These are phyloP conservation scores for Cucumis hystrix DNA, from an alignment of 306 rosid species.

Conservation along the genomic window DNA sequence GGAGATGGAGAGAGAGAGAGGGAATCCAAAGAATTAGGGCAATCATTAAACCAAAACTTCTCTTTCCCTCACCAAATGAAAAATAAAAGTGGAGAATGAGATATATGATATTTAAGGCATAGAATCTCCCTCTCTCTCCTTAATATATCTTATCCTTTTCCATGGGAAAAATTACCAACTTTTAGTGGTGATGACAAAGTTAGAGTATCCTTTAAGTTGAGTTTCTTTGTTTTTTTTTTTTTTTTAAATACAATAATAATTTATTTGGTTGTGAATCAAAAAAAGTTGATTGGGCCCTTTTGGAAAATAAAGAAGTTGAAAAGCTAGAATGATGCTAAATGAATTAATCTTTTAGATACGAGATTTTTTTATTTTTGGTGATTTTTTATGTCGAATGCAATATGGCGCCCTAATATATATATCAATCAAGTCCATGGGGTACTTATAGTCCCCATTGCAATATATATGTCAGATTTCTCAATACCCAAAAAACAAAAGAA, in stretches of 20 bases:
- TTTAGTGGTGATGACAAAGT: slow-evolving; percentile 12
- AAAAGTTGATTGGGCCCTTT: slow-evolving; percentile 19
- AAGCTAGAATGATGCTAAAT: slow-evolving; percentile 62
- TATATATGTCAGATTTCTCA: slow-evolving; percentile 9
- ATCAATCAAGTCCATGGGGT: slow-evolving; percentile 28
- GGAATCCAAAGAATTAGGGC: slow-evolving; percentile 56
- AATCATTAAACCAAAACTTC: slow-evolving; percentile 55
- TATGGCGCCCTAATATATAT: not conserved
- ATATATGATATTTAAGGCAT: slow-evolving; percentile 10
- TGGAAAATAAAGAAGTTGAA: slow-evolving; percentile 33
- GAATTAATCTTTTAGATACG: slow-evolving; percentile 13
- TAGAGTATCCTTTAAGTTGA: slow-evolving; percentile 28
- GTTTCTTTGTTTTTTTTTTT: slow-evolving; percentile 12
- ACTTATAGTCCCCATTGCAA: slow-evolving; percentile 39
- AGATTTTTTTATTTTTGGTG: slow-evolving; percentile 18
- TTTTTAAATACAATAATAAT: slow-evolving; percentile 6
- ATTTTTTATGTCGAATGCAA: slow-evolving; percentile 57
- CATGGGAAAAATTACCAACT: not conserved
- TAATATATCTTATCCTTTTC: slow-evolving; percentile 13
- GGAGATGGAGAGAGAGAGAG: slow-evolving; percentile 43
- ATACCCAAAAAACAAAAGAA: slow-evolving; percentile 2
- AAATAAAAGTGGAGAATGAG: slow-evolving; percentile 13
- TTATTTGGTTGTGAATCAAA: not conserved
- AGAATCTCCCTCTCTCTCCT: slow-evolving; percentile 15
- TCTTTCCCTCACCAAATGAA: slow-evolving; percentile 16